A percentile compares a stretch with the other conserved stretches of the same genome.
phyloP scores from a whole-genome alignment of 2,329 filamentous ascomycete species.

The Exophiala alcalophila region DNA sequence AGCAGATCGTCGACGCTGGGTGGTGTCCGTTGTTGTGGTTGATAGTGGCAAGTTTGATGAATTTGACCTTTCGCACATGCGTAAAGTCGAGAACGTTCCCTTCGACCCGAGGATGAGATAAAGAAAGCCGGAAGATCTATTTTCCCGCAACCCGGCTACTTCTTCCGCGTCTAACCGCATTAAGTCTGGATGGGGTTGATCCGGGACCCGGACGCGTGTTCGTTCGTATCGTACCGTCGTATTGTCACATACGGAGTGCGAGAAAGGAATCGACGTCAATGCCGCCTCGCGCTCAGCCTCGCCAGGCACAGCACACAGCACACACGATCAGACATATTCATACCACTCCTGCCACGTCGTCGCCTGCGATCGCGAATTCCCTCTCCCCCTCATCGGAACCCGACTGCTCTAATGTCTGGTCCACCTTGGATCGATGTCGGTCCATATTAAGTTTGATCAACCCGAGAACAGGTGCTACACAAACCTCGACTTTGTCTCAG shows the following conservation, averaged over 20 bases:
- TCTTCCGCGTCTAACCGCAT: too few species aligned
- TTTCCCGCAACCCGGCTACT: not conserved
- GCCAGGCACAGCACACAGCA: conserved; percentile 7
- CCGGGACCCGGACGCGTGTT: too few species aligned
- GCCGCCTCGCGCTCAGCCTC: conserved; percentile 19
- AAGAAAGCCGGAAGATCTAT: not conserved
- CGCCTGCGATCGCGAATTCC: not conserved
- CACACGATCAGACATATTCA: conserved; percentile 5
- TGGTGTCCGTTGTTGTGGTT: too few species aligned
- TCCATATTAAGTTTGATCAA: conserved; percentile 44
- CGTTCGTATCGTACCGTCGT: too few species aligned
- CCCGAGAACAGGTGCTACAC: conserved; percentile 44
- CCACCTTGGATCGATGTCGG: conserved; percentile 40
- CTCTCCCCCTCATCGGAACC: conserved; percentile 1
- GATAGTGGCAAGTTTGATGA: too few species aligned
- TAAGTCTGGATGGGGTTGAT: too few species aligned
- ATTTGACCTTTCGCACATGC: too few species aligned
- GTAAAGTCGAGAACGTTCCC: too few species aligned
- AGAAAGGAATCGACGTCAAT: conserved; percentile 7
- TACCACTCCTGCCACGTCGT: not conserved
- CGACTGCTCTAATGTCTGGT: conserved; percentile 24
- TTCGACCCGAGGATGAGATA: not conserved
- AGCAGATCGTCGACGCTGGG: too few species aligned
- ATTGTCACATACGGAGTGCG: too few species aligned
- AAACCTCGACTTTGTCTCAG: conserved; percentile 48